A percentile compares a stretch with the other conserved stretches of the same genome.
Conservation (phyloP, 2,329 filamentous ascomycete species). For the Fusarium sp. region DNA sequence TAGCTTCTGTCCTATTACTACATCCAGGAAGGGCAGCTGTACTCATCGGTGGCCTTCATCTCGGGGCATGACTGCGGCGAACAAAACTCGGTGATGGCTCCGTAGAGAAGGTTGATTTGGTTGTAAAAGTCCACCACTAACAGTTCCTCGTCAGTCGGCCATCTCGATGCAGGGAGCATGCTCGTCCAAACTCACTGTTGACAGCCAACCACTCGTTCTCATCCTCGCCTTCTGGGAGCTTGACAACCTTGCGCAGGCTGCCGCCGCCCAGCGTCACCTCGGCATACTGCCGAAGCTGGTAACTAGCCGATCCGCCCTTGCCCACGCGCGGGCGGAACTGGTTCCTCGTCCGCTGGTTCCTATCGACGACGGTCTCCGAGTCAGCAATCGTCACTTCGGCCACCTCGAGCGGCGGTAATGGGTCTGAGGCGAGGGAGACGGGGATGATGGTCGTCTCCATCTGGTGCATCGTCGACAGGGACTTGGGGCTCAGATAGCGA, state of each 20-base stretch:
- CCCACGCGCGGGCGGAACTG: conserved; percentile 91
- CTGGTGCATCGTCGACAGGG: conserved; percentile 45
- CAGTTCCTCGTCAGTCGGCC: not conserved
- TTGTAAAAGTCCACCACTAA: conserved; percentile 99
- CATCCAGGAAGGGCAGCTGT: conserved; percentile 44
- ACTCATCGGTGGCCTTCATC: conserved; percentile 99
- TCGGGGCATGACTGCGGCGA: conserved; percentile 96
- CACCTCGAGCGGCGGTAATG: conserved; percentile 1
- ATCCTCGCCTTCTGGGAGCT: conserved; percentile 96
- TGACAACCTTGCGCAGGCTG: conserved; percentile 94
- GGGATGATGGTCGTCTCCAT: conserved; percentile 47
- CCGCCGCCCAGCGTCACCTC: conserved; percentile 96
- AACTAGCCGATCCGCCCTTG: conserved; percentile 86
- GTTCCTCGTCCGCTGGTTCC: conserved; percentile 87
- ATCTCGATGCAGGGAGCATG: not conserved
- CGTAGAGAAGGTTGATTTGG: conserved; percentile 98
- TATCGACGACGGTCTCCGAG: conserved; percentile 51
- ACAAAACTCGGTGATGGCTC: conserved; percentile 99
- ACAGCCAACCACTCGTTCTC: conserved; percentile 98
- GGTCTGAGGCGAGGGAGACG: conserved; percentile 36
- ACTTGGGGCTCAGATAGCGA: conserved; percentile 48
- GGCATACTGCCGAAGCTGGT: conserved; percentile 97
- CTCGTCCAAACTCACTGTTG: conserved; percentile 73
- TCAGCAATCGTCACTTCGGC: conserved; percentile 46
- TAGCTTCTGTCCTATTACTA: conserved; percentile 7